Conservation (phyloP, 1,284 basidiomycete genomes). For the Irpex rosettiformis region DNA sequence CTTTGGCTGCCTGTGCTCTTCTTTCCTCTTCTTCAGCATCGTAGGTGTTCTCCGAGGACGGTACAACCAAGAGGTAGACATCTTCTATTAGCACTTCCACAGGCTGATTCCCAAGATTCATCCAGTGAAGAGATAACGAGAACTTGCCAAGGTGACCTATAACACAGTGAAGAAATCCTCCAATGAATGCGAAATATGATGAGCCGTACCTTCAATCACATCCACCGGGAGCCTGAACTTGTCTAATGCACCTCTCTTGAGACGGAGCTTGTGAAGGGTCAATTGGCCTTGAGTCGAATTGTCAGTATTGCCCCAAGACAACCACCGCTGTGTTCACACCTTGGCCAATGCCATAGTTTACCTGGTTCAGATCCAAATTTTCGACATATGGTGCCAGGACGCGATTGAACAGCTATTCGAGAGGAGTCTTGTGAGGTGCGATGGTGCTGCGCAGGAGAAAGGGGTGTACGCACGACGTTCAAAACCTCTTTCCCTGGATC, state of each 20-base stretch:
- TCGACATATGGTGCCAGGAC: conserved; percentile 96
- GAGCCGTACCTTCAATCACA: conserved; percentile 80
- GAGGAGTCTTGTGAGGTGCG: neutral
- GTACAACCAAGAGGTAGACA: conserved; percentile 92
- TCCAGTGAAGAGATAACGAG: conserved; percentile 93
- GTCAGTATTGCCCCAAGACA: neutral
- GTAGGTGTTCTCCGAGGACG: conserved; percentile 68
- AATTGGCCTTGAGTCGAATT: conserved; percentile 67
- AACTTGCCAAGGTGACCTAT: conserved; percentile 92
- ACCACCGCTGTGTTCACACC: conserved; percentile 48
- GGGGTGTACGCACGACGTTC: conserved; percentile 52
- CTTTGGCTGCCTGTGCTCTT: conserved; percentile 83
- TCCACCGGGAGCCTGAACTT: conserved; percentile 96
- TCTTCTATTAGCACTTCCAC: conserved; percentile 93
- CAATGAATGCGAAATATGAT: neutral
- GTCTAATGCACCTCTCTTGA: conserved; percentile 95
- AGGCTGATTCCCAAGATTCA: conserved; percentile 90
- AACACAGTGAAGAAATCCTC: neutral
- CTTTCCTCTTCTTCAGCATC: conserved; percentile 86
- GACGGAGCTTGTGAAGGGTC: conserved; percentile 75
- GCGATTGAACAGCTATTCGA: conserved; percentile 77
- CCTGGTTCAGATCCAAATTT: conserved; percentile 92
- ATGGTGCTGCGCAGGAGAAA: neutral
- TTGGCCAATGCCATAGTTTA: conserved; percentile 93
- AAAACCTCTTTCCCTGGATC: conserved; percentile 77